Percentiles rank a stretch among this genome's conserved stretches.
Conservation (phyloP, 257 asterid genomes). For the Jacaranda copaia region DNA sequence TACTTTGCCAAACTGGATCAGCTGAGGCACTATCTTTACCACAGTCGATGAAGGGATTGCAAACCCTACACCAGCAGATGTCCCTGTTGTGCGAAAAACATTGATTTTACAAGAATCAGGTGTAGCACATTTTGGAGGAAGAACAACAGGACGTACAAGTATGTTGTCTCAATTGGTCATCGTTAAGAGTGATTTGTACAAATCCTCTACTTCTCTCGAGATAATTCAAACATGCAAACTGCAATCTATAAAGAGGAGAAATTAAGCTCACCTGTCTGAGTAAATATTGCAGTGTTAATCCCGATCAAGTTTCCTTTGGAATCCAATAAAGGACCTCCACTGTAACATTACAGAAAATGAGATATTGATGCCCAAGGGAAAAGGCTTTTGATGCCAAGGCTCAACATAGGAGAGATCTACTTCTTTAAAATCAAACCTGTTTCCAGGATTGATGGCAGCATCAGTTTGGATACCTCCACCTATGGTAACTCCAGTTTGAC, state of each 20-base stretch:
- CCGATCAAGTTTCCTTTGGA: slow-evolving; percentile 91
- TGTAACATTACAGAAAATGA: slow-evolving; percentile 43
- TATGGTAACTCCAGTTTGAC: slow-evolving; percentile 95
- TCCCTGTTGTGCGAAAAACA: slow-evolving; percentile 58
- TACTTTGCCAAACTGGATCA: slow-evolving; percentile 88
- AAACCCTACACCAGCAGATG: slow-evolving; percentile 97
- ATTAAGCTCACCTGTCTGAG: slow-evolving; percentile 73
- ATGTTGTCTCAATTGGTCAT: neutral
- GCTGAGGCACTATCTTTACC: slow-evolving; percentile 89
- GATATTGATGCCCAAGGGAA: slow-evolving; percentile 3
- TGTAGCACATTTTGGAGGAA: neutral
- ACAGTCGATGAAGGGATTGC: slow-evolving; percentile 96
- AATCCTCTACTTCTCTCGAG: neutral
- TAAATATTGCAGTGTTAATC: slow-evolving; percentile 95
- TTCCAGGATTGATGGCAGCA: slow-evolving; percentile 99
- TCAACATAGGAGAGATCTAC: slow-evolving; percentile 16
- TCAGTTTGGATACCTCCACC: slow-evolving; percentile 99
- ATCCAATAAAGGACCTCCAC: slow-evolving; percentile 96
- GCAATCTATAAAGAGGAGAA: slow-evolving; percentile 19
- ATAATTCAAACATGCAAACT: slow-evolving; percentile 7
- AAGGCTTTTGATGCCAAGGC: neutral
- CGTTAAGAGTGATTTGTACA: neutral
- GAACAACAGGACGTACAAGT: neutral
- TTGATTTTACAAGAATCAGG: neutral
- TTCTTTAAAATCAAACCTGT: slow-evolving; percentile 60